Base-by-base conservation (phyloP, 164 flowering plant species). In the Protea cynaroides region DNA sequence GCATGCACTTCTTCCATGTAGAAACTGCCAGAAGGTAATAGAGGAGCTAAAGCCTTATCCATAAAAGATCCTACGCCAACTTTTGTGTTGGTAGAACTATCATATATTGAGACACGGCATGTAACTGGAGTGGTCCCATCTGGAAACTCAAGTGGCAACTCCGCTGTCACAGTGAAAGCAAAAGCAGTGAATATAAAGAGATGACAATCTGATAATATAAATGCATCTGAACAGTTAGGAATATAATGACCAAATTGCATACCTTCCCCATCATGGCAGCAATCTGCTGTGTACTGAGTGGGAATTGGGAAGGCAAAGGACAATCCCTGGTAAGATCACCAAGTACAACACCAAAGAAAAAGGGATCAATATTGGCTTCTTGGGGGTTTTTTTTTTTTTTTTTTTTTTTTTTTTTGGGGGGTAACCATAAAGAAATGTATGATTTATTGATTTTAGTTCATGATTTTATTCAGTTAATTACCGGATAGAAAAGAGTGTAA, bases 101-200 rank as follows among this genome's bases (percentile, higher is more conserved):
- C 96, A 76, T 85, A 94, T 55, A 94, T 79, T 25, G 89, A 94
- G 22, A 94, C 97, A 63, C 97, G 97, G 68, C 96, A 89, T n/a
- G 97, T 83, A 34, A 91, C 97, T 54, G 99, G 99, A 19, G 97
- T 94, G 21, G 99, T 94, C 25, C 99, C 99, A 80, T 94, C 99
- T 14, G 99, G 93, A 71, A 94, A 94, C 80, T 89, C 97, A 61
- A 94, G 75, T 3, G 99, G 99, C 72, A 94, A 68, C 64, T 89
- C 99, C 71, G 90, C 99, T 91, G 71, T 74, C 51, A 67, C 61
- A 73, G 57, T 17, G 46, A 75, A 70, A 58, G 51, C 24, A 65
- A 55, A 56, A 18, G 49, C 54, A 43, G 34, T 29, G 34, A 29
- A 3, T 18, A 46, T 25, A 61, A 65, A 68, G 62, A 68, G 13